A percentile compares a stretch with the other conserved stretches of the same genome.
Evolutionary conservation across 2,329 filamentous ascomycete genomes (phyloP).

Genomic region (Fusarium sp.): DNA sequence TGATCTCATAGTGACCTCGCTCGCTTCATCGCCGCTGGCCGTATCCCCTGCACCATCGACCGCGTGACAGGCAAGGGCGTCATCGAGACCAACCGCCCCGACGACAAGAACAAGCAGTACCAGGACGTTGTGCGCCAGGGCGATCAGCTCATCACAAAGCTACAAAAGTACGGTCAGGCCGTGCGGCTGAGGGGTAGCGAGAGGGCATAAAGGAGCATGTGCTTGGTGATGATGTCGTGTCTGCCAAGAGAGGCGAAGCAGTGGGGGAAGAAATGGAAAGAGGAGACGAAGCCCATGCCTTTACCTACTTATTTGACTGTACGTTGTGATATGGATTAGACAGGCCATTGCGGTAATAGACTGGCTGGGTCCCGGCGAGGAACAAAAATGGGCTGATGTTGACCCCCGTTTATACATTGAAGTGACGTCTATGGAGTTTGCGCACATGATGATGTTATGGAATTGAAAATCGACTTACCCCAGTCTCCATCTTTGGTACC

Average conservation of each 20-base stretch:
- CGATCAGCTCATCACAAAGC: slow-evolving; percentile 96
- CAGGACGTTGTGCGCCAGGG: slow-evolving; percentile 97
- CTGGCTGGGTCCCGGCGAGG: slow-evolving; percentile 37
- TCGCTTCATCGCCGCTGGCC: slow-evolving; percentile 94
- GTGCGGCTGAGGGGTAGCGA: slow-evolving; percentile 95
- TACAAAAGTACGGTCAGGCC: slow-evolving; percentile 98
- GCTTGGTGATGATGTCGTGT: slow-evolving; percentile 24
- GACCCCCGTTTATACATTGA: slow-evolving; percentile 10
- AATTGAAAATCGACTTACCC: slow-evolving; percentile 18
- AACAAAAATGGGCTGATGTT: slow-evolving; percentile 28
- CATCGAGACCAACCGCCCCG: slow-evolving; percentile 96
- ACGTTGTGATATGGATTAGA: slow-evolving; percentile 45
- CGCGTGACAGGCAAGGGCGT: slow-evolving; percentile 95
- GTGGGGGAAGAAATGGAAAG: slow-evolving; percentile 8
- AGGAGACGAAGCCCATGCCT: slow-evolving; percentile 26
- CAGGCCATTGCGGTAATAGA: slow-evolving; percentile 39
- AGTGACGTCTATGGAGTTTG: slow-evolving; percentile 20
- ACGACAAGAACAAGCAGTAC: slow-evolving; percentile 99
- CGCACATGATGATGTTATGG: slow-evolving; percentile 18
- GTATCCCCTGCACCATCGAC: slow-evolving; percentile 97
- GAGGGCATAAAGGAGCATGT: slow-evolving; percentile 62
- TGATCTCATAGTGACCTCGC: slow-evolving; percentile 77
- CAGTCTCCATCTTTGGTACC: slow-evolving; percentile 23
- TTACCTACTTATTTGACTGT: slow-evolving; percentile 42
- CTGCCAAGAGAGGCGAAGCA: slow-evolving; percentile 13